Evolutionary conservation across 2,329 filamentous ascomycete genomes (phyloP).

Genomic region (Zymoseptoria tritici): DNA sequence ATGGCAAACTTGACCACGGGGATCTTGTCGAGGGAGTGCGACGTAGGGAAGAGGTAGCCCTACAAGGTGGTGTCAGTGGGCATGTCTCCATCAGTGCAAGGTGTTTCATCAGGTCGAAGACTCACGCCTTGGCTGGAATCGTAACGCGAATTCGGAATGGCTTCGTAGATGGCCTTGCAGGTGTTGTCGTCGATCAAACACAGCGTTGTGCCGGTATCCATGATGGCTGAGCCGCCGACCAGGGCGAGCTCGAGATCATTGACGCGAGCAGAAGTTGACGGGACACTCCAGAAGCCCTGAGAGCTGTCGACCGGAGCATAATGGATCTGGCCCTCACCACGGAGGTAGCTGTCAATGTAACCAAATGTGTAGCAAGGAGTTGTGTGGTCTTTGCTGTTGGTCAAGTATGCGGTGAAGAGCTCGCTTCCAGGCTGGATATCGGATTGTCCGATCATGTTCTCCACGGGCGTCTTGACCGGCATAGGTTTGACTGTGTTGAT

Average conservation of each 20-base stretch:
- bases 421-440: conserved; percentile 48
- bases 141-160: conserved; percentile 53
- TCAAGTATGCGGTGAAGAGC: conserved; percentile 59
- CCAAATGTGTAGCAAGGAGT: conserved; percentile 64
- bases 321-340: conserved; percentile 37
- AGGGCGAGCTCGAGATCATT: conserved; percentile 48
- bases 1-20: conserved; percentile 58
- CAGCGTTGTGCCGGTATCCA: conserved; percentile 65
- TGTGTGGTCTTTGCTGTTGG: conserved; percentile 45
- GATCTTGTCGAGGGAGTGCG: conserved; percentile 45
- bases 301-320: conserved; percentile 58
- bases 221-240: conserved; percentile 57
- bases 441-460: conserved; percentile 58
- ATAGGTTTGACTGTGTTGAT: conserved; percentile 35
- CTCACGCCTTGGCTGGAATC: conserved; percentile 9
- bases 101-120: not conserved
- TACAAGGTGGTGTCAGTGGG: not conserved
- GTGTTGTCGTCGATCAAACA: conserved; percentile 56
- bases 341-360: conserved; percentile 55
- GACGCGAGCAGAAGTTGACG: conserved; percentile 49
- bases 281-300: conserved; percentile 62
- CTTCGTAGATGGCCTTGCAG: conserved; percentile 55
- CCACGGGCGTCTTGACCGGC: conserved; percentile 55
- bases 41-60: conserved; percentile 57
- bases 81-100: not conserved